Evolutionary conservation across 495 filamentous ascomycete genomes (phyloP).

Genomic region (Penicillium canariense): DNA sequence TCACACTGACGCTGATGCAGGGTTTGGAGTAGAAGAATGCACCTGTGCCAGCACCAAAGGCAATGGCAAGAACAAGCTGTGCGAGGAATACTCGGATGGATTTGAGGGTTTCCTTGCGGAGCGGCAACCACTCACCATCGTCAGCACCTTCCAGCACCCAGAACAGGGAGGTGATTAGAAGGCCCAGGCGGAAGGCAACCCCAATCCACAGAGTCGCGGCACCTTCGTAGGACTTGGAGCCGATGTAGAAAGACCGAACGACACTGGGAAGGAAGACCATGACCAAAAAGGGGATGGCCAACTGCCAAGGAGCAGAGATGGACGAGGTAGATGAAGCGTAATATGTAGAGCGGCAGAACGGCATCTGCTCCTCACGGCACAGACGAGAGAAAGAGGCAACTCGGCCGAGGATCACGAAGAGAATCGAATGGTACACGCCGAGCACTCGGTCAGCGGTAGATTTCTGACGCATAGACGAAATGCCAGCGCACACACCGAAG

Average conservation of each 20-base stretch:
- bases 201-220: slow-evolving; percentile 80
- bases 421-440: slow-evolving; percentile 76
- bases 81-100: slow-evolving; percentile 70
- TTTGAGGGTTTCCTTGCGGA: slow-evolving; percentile 65
- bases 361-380: slow-evolving; percentile 98
- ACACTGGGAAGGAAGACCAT: slow-evolving; percentile 72
- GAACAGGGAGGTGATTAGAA: slow-evolving; percentile 74
- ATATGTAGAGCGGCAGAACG: slow-evolving; percentile 91
- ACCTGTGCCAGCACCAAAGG: slow-evolving; percentile 63
- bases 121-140: slow-evolving; percentile 77
- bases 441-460: slow-evolving; percentile 61
- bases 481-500: slow-evolving; percentile 71
- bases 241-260: slow-evolving; percentile 71
- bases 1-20: slow-evolving; percentile 60
- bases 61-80: slow-evolving; percentile 67
- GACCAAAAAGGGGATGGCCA: slow-evolving; percentile 73
- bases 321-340: slow-evolving; percentile 90
- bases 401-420: slow-evolving; percentile 80
- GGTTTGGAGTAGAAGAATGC: slow-evolving; percentile 75
- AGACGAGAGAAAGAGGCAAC: slow-evolving; percentile 85
- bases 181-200: slow-evolving; percentile 70
- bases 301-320: slow-evolving; percentile 89
- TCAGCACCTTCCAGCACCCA: slow-evolving; percentile 91
- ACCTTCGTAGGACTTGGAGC: slow-evolving; percentile 80
- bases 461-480: slow-evolving; percentile 70